Evolutionary conservation across 2,329 filamentous ascomycete genomes (phyloP), one percentile per base, ranked within the genome.

Genomic region (Mycocentrospora acerina): DNA sequence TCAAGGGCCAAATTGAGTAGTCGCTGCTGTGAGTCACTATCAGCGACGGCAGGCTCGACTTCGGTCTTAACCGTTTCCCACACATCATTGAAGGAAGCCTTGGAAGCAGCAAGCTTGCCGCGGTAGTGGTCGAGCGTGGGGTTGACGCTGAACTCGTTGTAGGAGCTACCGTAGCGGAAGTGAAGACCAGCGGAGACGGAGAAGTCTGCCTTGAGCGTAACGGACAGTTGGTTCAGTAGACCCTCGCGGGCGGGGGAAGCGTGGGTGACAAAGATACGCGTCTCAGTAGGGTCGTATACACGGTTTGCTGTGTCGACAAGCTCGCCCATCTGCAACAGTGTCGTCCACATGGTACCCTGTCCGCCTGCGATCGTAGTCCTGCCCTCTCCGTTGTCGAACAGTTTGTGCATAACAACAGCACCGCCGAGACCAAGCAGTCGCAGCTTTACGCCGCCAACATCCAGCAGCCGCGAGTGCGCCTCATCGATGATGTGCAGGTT

Each of bases 331-430:
- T 98, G 93, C 51, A 98, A 72, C 19, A 98, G 76, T 6, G 93
- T 98, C 7, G 93, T 98, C 93, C 93, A 98, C 93, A 98, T 98
- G 30, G 93, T 98, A 46, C 93, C 93, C 69, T 98, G 93, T 14
- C 93, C 93, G 65, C 93, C 93, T 15, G 93, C 93, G 69, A 98
- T 98, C 2, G 94, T 98, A 34, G 93, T 98, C 69, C 91, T 85
- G 44, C 93, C 93, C 65, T 98, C 93, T 37, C 93, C 93, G 55
- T 98, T 98, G 69, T 98, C 93, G 62, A 98, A 98, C 13, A 98
- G 81, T 78, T 98, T 98, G 78, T 98, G 93, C 90, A 98, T 98
- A 44, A 98, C 93, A 4, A 98, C 91, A 6, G 93, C 93, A 59
- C 93, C 93, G 51, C 93, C 93, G 24, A 98, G 78, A 47, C 93